Conservation (phyloP, 2,329 filamentous ascomycete genomes). For the Knoxdaviesia capensis region DNA sequence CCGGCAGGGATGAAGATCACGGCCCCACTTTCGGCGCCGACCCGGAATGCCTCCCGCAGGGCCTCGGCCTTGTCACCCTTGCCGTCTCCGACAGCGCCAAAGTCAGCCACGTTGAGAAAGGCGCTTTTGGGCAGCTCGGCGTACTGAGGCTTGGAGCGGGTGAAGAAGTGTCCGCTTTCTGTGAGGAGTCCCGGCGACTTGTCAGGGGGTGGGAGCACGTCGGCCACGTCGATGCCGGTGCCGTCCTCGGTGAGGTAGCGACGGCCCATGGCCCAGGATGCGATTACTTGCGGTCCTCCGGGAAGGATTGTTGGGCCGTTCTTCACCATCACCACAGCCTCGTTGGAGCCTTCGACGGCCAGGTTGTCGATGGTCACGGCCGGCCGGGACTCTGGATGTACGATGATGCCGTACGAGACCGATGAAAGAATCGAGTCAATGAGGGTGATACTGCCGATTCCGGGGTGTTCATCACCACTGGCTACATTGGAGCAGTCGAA, state of each 20-base stretch:
- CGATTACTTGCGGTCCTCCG: constrained; percentile 17
- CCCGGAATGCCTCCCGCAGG: constrained; percentile 8
- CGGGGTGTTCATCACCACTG: no score
- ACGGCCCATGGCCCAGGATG: constrained; percentile 62
- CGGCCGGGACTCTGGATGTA: no score
- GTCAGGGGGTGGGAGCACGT: constrained; percentile 23
- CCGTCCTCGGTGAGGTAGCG: constrained; percentile 33
- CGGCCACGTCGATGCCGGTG: constrained; percentile 35
- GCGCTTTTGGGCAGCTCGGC: constrained; percentile 27
- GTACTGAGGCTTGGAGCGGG: constrained; percentile 79
- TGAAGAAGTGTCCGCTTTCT: constrained; percentile 47
- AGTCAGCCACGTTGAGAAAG: neutral
- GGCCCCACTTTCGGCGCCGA: constrained; percentile 9
- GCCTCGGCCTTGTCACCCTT: neutral
- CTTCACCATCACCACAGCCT: no score
- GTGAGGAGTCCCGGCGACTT: constrained; percentile 51
- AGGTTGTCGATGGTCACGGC: no score
- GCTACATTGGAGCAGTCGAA: no score
- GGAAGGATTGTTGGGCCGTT: no score
- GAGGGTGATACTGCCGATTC: no score
- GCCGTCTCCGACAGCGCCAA: neutral
- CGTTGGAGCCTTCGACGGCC: no score
- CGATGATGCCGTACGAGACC: no score
- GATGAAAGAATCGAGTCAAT: no score
- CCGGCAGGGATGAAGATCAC: constrained; percentile 25